Percentiles rank a stretch among this genome's conserved stretches.
These are phyloP conservation scores for apple (Malus domestica) DNA, from an alignment of 306 rosid species.

Conservation along the genomic window DNA sequence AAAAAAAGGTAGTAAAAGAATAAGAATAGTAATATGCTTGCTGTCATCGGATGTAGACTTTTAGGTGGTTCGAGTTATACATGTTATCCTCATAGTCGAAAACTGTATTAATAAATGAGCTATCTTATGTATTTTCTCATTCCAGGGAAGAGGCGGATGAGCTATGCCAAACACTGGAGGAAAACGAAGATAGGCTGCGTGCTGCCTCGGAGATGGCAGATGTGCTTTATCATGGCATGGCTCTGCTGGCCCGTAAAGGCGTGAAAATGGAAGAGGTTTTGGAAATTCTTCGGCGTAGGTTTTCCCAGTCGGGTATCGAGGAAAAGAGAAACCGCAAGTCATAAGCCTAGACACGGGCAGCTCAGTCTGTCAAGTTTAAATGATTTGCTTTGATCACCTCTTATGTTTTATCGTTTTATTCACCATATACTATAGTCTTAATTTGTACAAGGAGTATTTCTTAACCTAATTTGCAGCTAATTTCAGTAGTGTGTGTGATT, in stretches of 20 bases:
- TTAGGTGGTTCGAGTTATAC: no score
- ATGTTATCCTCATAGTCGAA: background rate
- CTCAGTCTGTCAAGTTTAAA: background rate
- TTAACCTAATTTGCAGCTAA: no score
- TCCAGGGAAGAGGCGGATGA: constrained; percentile 78
- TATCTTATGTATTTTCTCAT: background rate
- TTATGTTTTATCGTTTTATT: background rate
- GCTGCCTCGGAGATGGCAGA: constrained; percentile 85
- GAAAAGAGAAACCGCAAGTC: constrained; percentile 54
- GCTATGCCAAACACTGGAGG: constrained; percentile 70
- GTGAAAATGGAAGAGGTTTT: constrained; percentile 82
- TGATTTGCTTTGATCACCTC: background rate
- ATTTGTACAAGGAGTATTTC: no score
- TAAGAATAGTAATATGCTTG: background rate
- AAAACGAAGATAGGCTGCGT: constrained; percentile 53
- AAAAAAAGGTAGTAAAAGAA: background rate
- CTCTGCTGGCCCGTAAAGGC: constrained; percentile 50
- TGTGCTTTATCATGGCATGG: constrained; percentile 77
- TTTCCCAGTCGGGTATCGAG: constrained; percentile 80
- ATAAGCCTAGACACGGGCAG: background rate
- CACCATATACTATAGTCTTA: background rate
- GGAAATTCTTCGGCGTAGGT: constrained; percentile 57
- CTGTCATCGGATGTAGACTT: background rate
- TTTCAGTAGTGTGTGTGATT: no score
- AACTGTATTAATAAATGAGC: background rate